Base-by-base conservation (phyloP, 2,329 filamentous ascomycete species). In the Sporothrix euskadiensis region DNA sequence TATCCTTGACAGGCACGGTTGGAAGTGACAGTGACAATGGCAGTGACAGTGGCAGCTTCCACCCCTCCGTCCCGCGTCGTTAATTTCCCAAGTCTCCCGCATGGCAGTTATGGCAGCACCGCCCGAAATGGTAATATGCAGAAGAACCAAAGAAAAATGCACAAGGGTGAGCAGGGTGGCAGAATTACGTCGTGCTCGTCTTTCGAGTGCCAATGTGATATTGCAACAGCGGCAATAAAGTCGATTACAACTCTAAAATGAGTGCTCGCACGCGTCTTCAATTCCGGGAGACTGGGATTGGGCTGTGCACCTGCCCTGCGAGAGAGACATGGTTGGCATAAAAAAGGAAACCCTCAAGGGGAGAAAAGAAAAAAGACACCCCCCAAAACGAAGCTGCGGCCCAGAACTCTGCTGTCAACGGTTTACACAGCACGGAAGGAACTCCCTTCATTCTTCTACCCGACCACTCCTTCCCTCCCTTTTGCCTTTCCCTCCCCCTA, bases 251-350 rank as follows among this genome's bases (percentile, higher is more conserved):
- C 49, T 69, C 49, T 69, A 35, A 35, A 35, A 35, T 35, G 35
- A 35, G 2, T 35, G 68, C 49, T 57, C 68, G 19, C 35, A 26
- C 26, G 35, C 68, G 35, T 35, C 30, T 14, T 70, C 10, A 52
- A 59, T 59, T 59, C 68, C 68, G 52, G 68, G 68, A 59, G 68
- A 47, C 52, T 70, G 68, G 68, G 54, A 59, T 47, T 69, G 68
- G 68, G 68, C 35, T 69, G 68, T 69, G 66, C 44, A 69, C 59
- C 66, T 44, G 66, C 44, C 66, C 16, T 44, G 59, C 35, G 4
- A 57, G n/a, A 56, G 52, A 56, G 59, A 65, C n/a, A 56, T 56
- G 52, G 52, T 56, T 56, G 52, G 14, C 52, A 56, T 22, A 19
- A 22, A 52, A 52, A 56, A 12, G 22, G 52, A 26, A 26, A 54